A percentile compares a stretch with the other conserved stretches of the same genome.
These are phyloP conservation scores for Coniella vitis DNA, from an alignment of 2,329 filamentous ascomycete genomes.

Conservation along the genomic window DNA sequence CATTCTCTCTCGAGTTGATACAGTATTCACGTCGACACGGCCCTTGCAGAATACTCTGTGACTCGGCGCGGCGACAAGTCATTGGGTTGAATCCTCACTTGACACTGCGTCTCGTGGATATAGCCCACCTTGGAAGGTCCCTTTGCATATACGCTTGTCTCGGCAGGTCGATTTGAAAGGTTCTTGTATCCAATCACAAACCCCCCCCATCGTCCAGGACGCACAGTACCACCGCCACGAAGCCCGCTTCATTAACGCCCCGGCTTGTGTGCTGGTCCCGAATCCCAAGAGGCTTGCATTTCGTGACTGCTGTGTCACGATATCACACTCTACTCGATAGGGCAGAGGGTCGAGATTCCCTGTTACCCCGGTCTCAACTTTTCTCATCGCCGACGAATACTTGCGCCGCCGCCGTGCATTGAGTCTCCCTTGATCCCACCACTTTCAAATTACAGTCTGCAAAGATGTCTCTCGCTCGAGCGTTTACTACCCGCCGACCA, in stretches of 20 bases:
- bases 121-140: conserved; percentile 13
- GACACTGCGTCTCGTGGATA: background rate
- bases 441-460: background rate
- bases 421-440: background rate
- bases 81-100: background rate
- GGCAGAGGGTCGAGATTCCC: background rate
- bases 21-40: too few relatives aligned
- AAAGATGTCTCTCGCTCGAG: conserved; percentile 50
- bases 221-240: too few relatives aligned
- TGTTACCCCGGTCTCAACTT: background rate
- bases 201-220: too few relatives aligned
- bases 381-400: background rate
- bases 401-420: background rate
- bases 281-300: conserved; percentile 4
- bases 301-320: conserved; percentile 7
- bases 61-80: too few relatives aligned
- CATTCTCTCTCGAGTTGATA: too few relatives aligned
- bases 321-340: conserved; percentile 8
- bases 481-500: conserved; percentile 63
- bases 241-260: too few relatives aligned
- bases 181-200: conserved; percentile 8
- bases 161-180: conserved; percentile 9
- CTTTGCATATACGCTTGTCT: conserved; percentile 8
- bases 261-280: too few relatives aligned
- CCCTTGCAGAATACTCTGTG: too few relatives aligned